Base-by-base conservation (phyloP, 352 stramenopile genomes). In the Globisporangium alternatum region DNA sequence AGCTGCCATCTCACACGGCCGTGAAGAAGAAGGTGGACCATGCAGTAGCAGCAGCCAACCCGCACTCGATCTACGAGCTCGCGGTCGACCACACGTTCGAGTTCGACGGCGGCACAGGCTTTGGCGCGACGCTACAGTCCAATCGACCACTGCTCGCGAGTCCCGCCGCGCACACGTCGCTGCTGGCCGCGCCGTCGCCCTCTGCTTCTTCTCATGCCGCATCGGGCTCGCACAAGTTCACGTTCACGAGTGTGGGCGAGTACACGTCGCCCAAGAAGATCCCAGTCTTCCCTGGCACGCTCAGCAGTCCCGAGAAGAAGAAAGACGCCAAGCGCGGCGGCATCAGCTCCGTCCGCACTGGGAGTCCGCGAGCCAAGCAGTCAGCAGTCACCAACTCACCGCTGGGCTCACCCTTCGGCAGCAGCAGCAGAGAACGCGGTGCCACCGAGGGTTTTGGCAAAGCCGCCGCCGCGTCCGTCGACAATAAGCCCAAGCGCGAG, bases 201-300 rank as follows among this genome's bases (percentile, higher is more conserved):
- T n/a, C 57, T 15, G 25, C 19, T 7, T 41, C 44, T 12, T 19
- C 43, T 15, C n/a, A 37, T 28, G 41, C 4, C 30, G 41, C 22
- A 2, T 48, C 65, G 2, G 54, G 22, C 7, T 68, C 70, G 15
- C 77, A 86, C 53, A 82, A 81, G 56, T 91, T 91, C 60, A 86
- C 81, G 39, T 92, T 92, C 52, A 92, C 80, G 33, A 86, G 72
- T 28, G 70, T 80, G 3, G 73, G 74, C 1, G 81, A 88, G 60
- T 92, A 90, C 69, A 86, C 76, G 44, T 88, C 83, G 12, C 83
- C 83, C 0, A 92, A 89, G 81, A 92, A 90, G 58, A 79, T 92
- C 22, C 83, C 83, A 0, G 70, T 89, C 43, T 89, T 92, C 47
- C 81, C 83, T 2, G 81, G 83, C 13, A 92, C 77, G 19, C 31